phyloP scores from a whole-genome alignment of 2,329 filamentous ascomycete species.

The Claviceps humidiphila region DNA sequence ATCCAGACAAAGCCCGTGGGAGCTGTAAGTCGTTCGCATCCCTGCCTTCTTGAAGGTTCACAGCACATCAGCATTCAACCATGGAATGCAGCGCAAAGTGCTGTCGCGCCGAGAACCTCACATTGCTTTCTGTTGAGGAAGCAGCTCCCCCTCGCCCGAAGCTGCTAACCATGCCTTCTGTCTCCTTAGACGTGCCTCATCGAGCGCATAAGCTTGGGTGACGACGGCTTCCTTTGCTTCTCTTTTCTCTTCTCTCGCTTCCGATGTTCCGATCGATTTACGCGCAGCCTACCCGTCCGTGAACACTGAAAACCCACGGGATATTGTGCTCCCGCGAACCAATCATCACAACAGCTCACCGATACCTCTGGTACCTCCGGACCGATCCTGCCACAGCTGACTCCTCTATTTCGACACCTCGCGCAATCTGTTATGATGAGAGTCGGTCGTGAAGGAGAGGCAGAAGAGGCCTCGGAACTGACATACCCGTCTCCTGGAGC shows the following conservation, averaged over 20 bases:
- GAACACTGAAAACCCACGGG: no score
- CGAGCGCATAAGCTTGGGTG: neutral
- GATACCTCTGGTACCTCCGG: neutral
- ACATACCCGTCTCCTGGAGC: constrained; percentile 34
- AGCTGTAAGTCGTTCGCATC: constrained; percentile 21
- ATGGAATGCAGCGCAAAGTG: constrained; percentile 2
- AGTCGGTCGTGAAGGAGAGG: constrained; percentile 21
- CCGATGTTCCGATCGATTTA: neutral
- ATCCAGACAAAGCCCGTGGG: constrained; percentile 14
- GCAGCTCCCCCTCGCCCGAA: neutral
- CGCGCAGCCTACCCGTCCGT: no score
- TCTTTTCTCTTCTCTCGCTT: neutral
- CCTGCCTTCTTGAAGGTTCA: neutral
- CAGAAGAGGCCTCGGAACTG: constrained; percentile 23
- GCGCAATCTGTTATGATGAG: constrained; percentile 15
- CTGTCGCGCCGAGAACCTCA: constrained; percentile 3
- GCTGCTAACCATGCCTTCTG: constrained; percentile 13
- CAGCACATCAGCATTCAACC: constrained; percentile 6
- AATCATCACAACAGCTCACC: neutral
- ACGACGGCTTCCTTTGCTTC: neutral
- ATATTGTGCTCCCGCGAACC: neutral
- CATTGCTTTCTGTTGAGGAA: constrained; percentile 3
- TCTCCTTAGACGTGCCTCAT: constrained; percentile 5
- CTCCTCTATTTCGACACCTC: neutral
- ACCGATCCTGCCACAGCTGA: neutral